Conservation (phyloP, 768 basidiomycete genomes). For the Neoboletus brunneissimus region DNA sequence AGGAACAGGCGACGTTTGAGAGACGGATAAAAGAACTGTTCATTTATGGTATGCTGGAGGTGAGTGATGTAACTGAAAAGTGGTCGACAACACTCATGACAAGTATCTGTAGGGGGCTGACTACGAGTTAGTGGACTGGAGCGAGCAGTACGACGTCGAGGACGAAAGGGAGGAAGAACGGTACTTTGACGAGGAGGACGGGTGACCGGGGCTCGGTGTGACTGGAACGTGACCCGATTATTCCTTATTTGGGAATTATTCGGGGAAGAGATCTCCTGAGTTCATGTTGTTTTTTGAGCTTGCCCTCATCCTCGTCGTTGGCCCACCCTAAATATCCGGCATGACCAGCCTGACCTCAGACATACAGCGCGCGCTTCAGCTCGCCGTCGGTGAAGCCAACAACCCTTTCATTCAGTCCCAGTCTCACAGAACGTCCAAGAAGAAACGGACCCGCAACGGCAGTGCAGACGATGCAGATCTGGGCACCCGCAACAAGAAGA, state of each 20-base stretch:
- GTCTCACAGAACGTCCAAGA: constrained; percentile 27
- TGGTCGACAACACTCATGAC: background rate
- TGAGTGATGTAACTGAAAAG: constrained; percentile 31
- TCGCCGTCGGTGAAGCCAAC: constrained; percentile 47
- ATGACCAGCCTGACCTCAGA: constrained; percentile 40
- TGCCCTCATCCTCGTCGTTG: constrained; percentile 40
- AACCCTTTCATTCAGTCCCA: constrained; percentile 34
- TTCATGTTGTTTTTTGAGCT: constrained; percentile 24
- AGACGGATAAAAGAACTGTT: constrained; percentile 63
- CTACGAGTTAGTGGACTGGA: constrained; percentile 75
- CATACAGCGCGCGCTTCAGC: constrained; percentile 50
- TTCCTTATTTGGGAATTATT: constrained; percentile 13
- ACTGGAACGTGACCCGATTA: background rate
- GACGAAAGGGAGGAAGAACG: constrained; percentile 63
- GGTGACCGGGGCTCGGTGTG: constrained; percentile 24
- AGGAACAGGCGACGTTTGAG: constrained; percentile 52
- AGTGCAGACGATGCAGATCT: constrained; percentile 9
- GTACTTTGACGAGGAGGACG: constrained; percentile 74
- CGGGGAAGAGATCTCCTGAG: constrained; percentile 8
- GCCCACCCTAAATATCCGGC: constrained; percentile 41
- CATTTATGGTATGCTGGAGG: constrained; percentile 75
- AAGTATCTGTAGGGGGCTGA: constrained; percentile 50
- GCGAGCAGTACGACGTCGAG: constrained; percentile 60
- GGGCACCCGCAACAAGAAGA: constrained; percentile 32
- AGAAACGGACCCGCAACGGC: constrained; percentile 34